Evolutionary conservation across 257 asterid species (phyloP).

Genomic region (Solanum peruvianum): DNA sequence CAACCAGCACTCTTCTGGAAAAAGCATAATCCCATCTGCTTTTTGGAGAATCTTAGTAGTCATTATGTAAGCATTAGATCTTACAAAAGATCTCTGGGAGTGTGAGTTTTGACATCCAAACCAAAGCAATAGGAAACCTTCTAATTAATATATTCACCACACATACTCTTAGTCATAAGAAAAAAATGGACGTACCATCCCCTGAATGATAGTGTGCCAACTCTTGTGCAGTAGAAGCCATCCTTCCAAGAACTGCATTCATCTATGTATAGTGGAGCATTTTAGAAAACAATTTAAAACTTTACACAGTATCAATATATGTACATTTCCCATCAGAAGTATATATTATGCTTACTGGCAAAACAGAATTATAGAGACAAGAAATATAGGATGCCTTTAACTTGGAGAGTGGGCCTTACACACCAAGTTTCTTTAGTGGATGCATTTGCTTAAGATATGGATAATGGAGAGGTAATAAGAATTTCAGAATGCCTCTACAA

Average conservation of each 20-base stretch:
- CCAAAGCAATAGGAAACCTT: background rate
- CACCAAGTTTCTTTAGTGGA: background rate
- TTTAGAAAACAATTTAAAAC: background rate
- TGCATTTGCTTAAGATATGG: background rate
- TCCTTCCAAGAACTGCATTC: conserved; percentile 86
- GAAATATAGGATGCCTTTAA: background rate
- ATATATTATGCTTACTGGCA: background rate
- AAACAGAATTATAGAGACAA: background rate
- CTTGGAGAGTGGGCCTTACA: background rate
- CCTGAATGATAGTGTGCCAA: conserved; percentile 95
- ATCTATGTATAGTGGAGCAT: conserved; percentile 30
- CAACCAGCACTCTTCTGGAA: background rate
- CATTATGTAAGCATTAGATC: background rate
- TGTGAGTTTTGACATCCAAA: background rate
- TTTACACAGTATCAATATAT: background rate
- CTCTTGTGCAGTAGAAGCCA: conserved; percentile 89
- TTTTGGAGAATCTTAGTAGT: background rate
- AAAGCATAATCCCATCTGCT: background rate
- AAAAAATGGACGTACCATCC: conserved; percentile 42
- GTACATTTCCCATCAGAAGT: background rate
- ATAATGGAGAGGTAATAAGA: background rate
- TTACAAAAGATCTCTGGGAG: background rate
- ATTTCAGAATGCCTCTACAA: background rate
- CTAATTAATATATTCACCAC: background rate
- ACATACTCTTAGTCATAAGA: background rate